Evolutionary conservation across 1,284 basidiomycete species (phyloP).

Genomic region (Naganishia liquefaciens): DNA sequence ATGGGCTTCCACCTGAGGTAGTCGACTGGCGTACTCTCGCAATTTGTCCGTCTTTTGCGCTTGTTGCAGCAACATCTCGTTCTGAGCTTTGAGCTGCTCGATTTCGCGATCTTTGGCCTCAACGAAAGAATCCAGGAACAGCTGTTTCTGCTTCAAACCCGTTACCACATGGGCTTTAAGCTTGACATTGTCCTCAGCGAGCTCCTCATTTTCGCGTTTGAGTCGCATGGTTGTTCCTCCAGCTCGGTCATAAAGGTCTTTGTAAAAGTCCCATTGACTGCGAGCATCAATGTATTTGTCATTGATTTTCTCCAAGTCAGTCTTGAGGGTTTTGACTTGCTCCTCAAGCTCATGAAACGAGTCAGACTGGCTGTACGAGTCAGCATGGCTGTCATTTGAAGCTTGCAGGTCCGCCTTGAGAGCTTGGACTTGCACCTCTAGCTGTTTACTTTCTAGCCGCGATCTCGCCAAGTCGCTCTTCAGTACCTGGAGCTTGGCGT

Average conservation of each 20-base stretch:
- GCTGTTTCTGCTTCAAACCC: constrained; percentile 20
- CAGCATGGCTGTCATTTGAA: not conserved
- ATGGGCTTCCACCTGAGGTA: not conserved
- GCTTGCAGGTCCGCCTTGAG: not conserved
- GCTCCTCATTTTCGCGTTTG: constrained; percentile 13
- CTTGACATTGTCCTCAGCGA: constrained; percentile 12
- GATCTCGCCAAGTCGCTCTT: constrained; percentile 6
- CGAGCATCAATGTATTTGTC: not conserved
- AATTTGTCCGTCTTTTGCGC: constrained; percentile 4
- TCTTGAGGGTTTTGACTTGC: not conserved
- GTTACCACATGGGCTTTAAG: not conserved
- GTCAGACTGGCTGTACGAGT: not conserved
- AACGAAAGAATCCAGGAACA: constrained; percentile 5
- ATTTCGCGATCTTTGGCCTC: constrained; percentile 18
- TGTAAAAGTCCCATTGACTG: constrained; percentile 1
- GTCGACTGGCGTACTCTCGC: not conserved
- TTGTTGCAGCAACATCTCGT: not conserved
- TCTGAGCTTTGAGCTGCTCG: not conserved
- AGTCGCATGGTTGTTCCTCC: constrained; percentile 18
- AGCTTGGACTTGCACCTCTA: constrained; percentile 8
- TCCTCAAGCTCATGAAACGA: constrained; percentile 2
- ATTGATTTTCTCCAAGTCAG: not conserved
- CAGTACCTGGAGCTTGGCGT: not conserved
- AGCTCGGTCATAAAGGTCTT: constrained; percentile 18
- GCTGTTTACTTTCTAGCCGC: not conserved